phyloP scores from a whole-genome alignment of 345 rosid genomes.

The Gossypium mustelinum region DNA sequence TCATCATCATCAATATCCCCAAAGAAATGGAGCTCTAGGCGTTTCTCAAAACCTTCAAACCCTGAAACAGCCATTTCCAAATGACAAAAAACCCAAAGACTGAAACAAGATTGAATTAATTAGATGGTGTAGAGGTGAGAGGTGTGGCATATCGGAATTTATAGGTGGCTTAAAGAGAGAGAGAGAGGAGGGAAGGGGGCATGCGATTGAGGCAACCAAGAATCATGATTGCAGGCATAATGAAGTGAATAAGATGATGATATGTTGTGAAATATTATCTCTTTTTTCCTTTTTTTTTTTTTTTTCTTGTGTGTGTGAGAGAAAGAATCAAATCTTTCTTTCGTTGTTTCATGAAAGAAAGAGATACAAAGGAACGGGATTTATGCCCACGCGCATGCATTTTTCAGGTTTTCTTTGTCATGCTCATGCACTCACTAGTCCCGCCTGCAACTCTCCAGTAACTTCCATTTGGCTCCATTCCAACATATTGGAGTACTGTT shows the following conservation, averaged over 20 bases:
- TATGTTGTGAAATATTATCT: conserved; percentile 13
- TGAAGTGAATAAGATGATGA: conserved; percentile 61
- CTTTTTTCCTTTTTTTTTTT: neutral
- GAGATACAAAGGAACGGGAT: conserved; percentile 23
- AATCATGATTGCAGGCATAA: conserved; percentile 94
- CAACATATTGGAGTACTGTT: neutral
- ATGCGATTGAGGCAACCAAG: conserved; percentile 98
- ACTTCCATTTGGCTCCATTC: neutral
- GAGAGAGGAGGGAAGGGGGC: conserved; percentile 35
- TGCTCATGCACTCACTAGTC: neutral
- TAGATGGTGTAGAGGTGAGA: conserved; percentile 26
- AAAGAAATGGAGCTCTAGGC: conserved; percentile 86
- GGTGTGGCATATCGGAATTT: conserved; percentile 19
- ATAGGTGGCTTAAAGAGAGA: neutral
- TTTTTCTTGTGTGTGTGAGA: neutral
- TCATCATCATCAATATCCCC: conserved; percentile 29
- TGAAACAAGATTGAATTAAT: neutral
- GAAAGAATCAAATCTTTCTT: conserved; percentile 1
- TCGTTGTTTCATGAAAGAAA: neutral
- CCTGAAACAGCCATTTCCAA: conserved; percentile 82
- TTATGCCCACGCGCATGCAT: conserved; percentile 56
- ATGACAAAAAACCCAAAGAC: neutral
- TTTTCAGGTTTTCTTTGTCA: conserved; percentile 7
- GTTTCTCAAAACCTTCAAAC: conserved; percentile 95
- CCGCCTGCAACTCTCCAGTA: neutral